Base-by-base conservation (phyloP, 1,139 yeast species). In the Hemisphaericaspora xylofermentans region DNA sequence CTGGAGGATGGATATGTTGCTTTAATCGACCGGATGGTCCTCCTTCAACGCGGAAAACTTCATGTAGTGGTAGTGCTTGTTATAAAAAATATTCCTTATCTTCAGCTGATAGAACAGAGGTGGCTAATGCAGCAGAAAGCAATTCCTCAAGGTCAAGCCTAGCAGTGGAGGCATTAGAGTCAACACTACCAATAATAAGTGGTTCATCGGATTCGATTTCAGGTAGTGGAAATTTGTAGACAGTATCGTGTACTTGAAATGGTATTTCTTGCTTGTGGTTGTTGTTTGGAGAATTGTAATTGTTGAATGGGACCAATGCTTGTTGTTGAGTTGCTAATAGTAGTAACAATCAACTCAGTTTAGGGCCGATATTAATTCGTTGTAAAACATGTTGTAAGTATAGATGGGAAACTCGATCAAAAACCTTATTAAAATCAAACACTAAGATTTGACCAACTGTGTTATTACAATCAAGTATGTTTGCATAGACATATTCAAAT, bases 1-100 rank as follows among this genome's bases (percentile, higher is more conserved):
- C 26, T 10, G 35, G 35, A 4, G 27, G 35, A 15, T 32, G 35
- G n/a, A 32, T 15, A 3, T 18, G 17, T 13, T 15, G 12, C n/a
- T 21, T 19, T 12, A 32, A 32, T 13, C 27, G 10, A n/a, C 35
- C 35, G 12, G 35, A 26, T 13, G 35, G 4, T 2, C 9, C 22
- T 8, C 35, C 35, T 21, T 32, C 35, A 18, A 32, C 25, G n/a
- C n/a, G 15, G 12, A 32, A 25, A 4, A 33, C 30, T 12, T 33
- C 36, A 15, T 25, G 24, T 10, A 24, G 14, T 4, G 14, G n/a
- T 9, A 4, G 6, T 9, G 15, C 28, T 13, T 15, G 6, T 3
- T 5, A 9, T 3, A 33, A 15, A 24, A 33, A 33, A 16, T 33
- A 35, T n/a, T 35, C 3, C 28, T 25, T 25, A 25, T 10, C 28